A percentile compares a stretch with the other conserved stretches of the same genome.
Evolutionary conservation across 164 flowering plant genomes (phyloP).

Genomic region (Vitis labrusca): DNA sequence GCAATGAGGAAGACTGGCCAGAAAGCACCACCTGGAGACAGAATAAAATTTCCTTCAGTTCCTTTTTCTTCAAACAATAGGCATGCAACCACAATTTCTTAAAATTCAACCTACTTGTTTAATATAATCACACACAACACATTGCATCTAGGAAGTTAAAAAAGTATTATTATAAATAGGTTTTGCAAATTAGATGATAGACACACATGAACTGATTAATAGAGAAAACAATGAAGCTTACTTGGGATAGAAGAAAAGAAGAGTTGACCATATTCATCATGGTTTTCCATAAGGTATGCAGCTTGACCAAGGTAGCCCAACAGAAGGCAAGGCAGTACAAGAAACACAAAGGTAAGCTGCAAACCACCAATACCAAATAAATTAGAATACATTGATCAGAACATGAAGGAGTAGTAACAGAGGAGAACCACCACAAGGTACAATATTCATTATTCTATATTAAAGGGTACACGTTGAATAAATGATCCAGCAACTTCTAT

Average conservation of each 20-base stretch:
- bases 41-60: not conserved
- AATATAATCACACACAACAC: not conserved
- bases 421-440: conserved; percentile 1
- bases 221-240: conserved; percentile 31
- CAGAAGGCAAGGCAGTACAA: conserved; percentile 92
- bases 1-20: conserved; percentile 93
- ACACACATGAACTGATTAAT: too few relatives aligned
- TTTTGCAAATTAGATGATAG: not conserved
- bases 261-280: conserved; percentile 43
- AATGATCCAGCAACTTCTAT: not conserved
- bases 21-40: conserved; percentile 70
- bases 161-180: not conserved
- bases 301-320: conserved; percentile 99
- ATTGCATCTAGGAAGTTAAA: not conserved
- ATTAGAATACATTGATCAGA: conserved; percentile 7
- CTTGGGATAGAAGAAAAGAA: conserved; percentile 91
- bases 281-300: conserved; percentile 88
- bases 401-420: not conserved
- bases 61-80: not conserved
- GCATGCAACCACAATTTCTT: not conserved
- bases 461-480: not conserved
- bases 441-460: not conserved
- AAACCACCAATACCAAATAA: conserved; percentile 16
- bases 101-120: not conserved
- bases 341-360: conserved; percentile 93